Base-by-base conservation (phyloP, 768 basidiomycete species). In the Lactarius vividus region DNA sequence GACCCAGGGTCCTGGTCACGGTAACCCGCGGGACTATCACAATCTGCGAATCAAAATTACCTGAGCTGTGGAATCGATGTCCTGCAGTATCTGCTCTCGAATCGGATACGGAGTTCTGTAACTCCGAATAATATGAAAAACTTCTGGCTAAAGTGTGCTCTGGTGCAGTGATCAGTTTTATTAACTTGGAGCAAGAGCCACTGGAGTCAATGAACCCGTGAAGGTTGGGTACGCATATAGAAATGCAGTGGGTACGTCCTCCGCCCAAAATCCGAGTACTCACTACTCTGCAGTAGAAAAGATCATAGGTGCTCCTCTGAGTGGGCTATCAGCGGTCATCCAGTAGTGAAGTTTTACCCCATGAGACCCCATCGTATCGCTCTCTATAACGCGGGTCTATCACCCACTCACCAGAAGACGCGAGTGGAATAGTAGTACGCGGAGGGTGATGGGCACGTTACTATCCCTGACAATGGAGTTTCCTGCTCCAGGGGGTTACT, bases 311-410 rank as follows among this genome's bases (percentile, higher is more conserved):
- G n/a, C n/a, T n/a, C 44, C 16, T 40, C 7, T 18, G 16, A 18
- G 40, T 5, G 7, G 18, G 16, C 40, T 46, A 1, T 11, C 1
- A n/a, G n/a, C 7, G n/a, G 4, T 1, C 20, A 44, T 46, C 6
- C n/a, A 9, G 9, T 2, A 4, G 4, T n/a, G 44, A n/a, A 10
- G 9, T 0, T n/a, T n/a, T 10, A 9, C 0, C 0, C n/a, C 20
- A 44, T 3, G 20, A 10, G 44, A 8, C n/a, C 1, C 20, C 44
- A 4, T 44, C 4, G 35, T 0, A 4, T 37, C 35, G 4, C 35
- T 37, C 11, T 37, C 35, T 3, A 37, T n/a, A n/a, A n/a, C n/a
- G n/a, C n/a, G n/a, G n/a, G n/a, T n/a, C n/a, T n/a, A n/a, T n/a
- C n/a, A n/a, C n/a, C n/a, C n/a, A n/a, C n/a, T n/a, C n/a, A n/a